A percentile compares a stretch with the other conserved stretches of the same genome.
Evolutionary conservation across 2,329 filamentous ascomycete genomes (phyloP).

Genomic region (Epichloe coenophiala): DNA sequence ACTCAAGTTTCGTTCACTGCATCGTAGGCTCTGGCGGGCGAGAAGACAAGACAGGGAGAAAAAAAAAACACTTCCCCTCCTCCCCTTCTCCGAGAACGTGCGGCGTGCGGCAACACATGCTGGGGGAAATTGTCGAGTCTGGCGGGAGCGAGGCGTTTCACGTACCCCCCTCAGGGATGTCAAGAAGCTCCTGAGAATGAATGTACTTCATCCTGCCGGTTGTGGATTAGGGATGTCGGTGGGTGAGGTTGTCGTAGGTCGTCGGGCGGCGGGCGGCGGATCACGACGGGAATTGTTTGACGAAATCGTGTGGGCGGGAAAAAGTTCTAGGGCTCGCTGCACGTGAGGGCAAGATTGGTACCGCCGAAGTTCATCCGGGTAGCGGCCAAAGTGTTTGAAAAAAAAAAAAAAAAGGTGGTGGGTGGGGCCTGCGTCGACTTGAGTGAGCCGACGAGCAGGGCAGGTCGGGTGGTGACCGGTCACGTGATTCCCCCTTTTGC

Average conservation of each 20-base stretch:
- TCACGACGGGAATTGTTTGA: slow-evolving; percentile 25
- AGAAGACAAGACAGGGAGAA: too few relatives aligned
- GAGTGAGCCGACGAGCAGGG: neutral
- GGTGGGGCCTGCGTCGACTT: neutral
- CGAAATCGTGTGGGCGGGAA: slow-evolving; percentile 30
- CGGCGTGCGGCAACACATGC: neutral
- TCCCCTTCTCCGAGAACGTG: neutral
- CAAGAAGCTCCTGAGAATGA: slow-evolving; percentile 91
- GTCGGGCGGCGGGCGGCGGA: slow-evolving; percentile 14
- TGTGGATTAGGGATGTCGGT: slow-evolving; percentile 29
- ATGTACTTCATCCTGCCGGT: slow-evolving; percentile 97
- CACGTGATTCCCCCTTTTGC: neutral
- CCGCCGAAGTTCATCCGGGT: slow-evolving; percentile 16
- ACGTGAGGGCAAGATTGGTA: slow-evolving; percentile 22
- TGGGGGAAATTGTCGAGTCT: neutral
- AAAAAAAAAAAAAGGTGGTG: neutral
- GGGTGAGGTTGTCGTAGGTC: slow-evolving; percentile 27
- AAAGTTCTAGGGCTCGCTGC: slow-evolving; percentile 31
- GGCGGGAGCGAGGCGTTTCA: slow-evolving; percentile 16
- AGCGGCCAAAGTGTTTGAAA: neutral
- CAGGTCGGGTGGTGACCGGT: neutral
- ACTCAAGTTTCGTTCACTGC: neutral
- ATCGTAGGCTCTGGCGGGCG: neutral
- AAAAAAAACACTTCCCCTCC: neutral
- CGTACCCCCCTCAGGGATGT: slow-evolving; percentile 94